Conservation (phyloP, 169 alveolate species). For the Eimeria necatrix region DNA sequence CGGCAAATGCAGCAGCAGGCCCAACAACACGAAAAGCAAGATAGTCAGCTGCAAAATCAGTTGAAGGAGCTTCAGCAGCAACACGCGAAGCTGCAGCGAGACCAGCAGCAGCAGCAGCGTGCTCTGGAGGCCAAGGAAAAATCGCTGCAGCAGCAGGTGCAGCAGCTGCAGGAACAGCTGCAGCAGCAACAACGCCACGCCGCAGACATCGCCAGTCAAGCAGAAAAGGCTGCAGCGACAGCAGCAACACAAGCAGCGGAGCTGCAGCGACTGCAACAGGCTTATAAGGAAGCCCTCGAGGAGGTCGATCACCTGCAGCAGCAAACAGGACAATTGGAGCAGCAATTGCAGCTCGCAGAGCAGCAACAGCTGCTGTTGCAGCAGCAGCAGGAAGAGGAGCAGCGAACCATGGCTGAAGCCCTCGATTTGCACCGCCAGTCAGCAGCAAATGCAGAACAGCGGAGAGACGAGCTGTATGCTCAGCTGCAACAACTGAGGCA, state of each 20-base stretch:
- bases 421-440: slow-evolving; percentile 14
- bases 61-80: slow-evolving; percentile 51
- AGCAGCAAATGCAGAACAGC: slow-evolving; percentile 52
- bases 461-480: slow-evolving; percentile 54
- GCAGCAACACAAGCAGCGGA: slow-evolving; percentile 59
- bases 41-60: slow-evolving; percentile 18
- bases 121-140: slow-evolving; percentile 17
- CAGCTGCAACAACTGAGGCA: slow-evolving; percentile 76
- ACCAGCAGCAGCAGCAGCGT: slow-evolving; percentile 44
- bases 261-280: slow-evolving; percentile 41
- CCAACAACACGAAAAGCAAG: not conserved
- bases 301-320: slow-evolving; percentile 47
- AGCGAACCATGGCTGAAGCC: not conserved
- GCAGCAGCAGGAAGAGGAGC: slow-evolving; percentile 70
- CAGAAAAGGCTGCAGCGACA: slow-evolving; percentile 62
- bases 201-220: slow-evolving; percentile 35
- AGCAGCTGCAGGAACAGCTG: slow-evolving; percentile 42
- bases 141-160: slow-evolving; percentile 45
- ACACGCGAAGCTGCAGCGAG: not conserved
- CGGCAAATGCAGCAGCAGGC: slow-evolving; percentile 26
- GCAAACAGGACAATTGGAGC: slow-evolving; percentile 25
- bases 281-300: not conserved
- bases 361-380: slow-evolving; percentile 60
- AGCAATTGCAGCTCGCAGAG: slow-evolving; percentile 30
- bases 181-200: slow-evolving; percentile 56